Base-by-base conservation (phyloP, 148 eudicot species). In the Gaultheria prostrata region DNA sequence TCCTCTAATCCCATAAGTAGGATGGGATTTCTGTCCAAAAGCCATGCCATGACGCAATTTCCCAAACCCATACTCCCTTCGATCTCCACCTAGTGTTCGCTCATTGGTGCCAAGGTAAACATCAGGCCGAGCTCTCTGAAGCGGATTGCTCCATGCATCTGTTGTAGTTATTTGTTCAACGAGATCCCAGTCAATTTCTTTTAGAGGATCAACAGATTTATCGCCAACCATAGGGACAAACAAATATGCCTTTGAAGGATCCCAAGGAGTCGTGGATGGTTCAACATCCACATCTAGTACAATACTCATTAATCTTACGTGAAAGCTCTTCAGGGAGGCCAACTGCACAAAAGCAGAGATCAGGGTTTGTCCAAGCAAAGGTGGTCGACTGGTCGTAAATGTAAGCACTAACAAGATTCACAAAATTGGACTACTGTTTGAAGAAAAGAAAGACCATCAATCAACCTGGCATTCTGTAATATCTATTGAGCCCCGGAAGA, bases 231-330 rank as follows among this genome's bases (percentile, higher is more conserved):
- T 80, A 46, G 99, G 98, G 81, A 92, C 95, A 89, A 97, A 97
- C 78, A 97, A 80, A 88, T 97, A 97, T 77, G 99, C 99, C 92
- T 97, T 97, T 78, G 94, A 91, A 86, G 97, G 89, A 92, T 97
- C 98, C 99, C 99, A 97, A 72, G 98, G 99, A 85, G 99, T 97
- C 61, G 97, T 97, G 82, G 94, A 91, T 85, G 98, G 99, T 85
- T 93, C 98, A 86, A 94, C 99, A 89, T 97, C 95, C 84, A 94
- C 94, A 83, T 97, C 99, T 81, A 97, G 89, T 77, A 97, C 98
- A 82, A 97, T 92, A 88, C 99, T 94, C 99, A 97, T 97, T 84
- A 97, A 87, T 87, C 99, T 92, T 77, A 97, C 99, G 85, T 97
- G 99, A 86, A 97, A 97, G 86, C 97, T 94, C 92, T 97, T 94